A percentile compares a stretch with the other conserved stretches of the same genome.
Evolutionary conservation across 208 protist species (phyloP).

Genomic region (Blechomonas ayalai): DNA sequence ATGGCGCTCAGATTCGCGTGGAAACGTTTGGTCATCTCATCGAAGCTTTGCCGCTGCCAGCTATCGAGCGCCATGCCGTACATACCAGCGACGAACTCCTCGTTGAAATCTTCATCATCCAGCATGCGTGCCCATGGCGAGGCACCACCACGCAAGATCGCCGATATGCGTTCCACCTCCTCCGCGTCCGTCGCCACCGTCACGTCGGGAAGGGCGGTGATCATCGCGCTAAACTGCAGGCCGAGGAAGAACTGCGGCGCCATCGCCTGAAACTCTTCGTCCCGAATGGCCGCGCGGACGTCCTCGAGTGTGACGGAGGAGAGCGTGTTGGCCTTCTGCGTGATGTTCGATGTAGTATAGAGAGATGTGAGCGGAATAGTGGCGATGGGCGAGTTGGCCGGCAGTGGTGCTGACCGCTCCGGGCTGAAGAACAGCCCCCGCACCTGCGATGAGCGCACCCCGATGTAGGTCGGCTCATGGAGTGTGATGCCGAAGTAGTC

Average conservation of each 20-base stretch:
- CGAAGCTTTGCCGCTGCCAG: conserved; percentile 80
- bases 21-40: conserved; percentile 78
- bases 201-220: conserved; percentile 52
- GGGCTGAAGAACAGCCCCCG: conserved; percentile 69
- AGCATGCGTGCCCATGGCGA: conserved; percentile 80
- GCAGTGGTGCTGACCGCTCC: conserved; percentile 10
- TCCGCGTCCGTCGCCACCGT: conserved; percentile 21
- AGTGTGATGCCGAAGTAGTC: conserved; percentile 55
- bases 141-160: conserved; percentile 35
- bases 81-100: conserved; percentile 85
- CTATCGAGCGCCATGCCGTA: conserved; percentile 86
- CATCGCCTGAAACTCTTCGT: conserved; percentile 78
- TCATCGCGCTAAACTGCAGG: conserved; percentile 79
- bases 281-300: conserved; percentile 52
- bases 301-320: conserved; percentile 36
- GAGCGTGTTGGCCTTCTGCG: conserved; percentile 55
- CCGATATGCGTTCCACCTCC: conserved; percentile 26
- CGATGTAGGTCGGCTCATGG: conserved; percentile 75
- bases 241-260: conserved; percentile 79
- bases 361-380: conserved; percentile 68
- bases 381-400: conserved; percentile 69
- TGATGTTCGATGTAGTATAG: conserved; percentile 66
- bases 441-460: conserved; percentile 72
- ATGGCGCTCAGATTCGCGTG: conserved; percentile 51
- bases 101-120: conserved; percentile 89